These are phyloP conservation scores for Strobilomyces dryophilus DNA, from an alignment of 768 basidiomycete species.

Conservation along the genomic window DNA sequence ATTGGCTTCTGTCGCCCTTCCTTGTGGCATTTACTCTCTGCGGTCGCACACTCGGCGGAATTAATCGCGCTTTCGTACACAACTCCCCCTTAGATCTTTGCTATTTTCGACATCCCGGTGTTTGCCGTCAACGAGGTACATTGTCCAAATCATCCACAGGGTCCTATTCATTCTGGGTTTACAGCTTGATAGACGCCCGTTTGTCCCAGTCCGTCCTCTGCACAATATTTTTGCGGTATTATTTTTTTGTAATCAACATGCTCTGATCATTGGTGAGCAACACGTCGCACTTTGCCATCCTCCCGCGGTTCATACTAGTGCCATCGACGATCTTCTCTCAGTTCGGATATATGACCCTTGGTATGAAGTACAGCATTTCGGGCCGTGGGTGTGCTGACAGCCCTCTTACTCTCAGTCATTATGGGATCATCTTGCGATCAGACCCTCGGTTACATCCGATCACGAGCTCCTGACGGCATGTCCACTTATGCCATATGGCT, in stretches of 20 bases:
- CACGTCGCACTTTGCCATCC: not conserved
- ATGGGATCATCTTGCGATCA: constrained; percentile 17
- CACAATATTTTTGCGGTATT: constrained; percentile 5
- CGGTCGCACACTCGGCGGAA: constrained; percentile 31
- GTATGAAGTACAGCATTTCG: constrained; percentile 15
- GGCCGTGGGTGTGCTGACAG: constrained; percentile 16
- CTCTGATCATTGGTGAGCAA: not conserved
- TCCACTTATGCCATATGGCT: constrained; percentile 22
- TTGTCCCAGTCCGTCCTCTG: constrained; percentile 7
- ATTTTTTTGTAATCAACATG: not conserved
- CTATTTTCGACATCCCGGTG: constrained; percentile 30
- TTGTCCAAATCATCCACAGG: constrained; percentile 27
- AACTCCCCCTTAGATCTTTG: constrained; percentile 44
- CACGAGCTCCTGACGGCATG: constrained; percentile 25
- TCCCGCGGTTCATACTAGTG: constrained; percentile 10
- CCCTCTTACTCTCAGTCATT: constrained; percentile 7
- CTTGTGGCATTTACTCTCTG: constrained; percentile 35
- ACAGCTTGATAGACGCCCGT: constrained; percentile 18
- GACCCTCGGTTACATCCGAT: constrained; percentile 24
- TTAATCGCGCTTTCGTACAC: constrained; percentile 32
- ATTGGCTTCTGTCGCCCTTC: constrained; percentile 39
- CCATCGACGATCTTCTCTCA: constrained; percentile 6
- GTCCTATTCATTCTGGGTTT: constrained; percentile 11
- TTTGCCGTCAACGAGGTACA: constrained; percentile 33
- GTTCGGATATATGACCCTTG: constrained; percentile 23